These are phyloP conservation scores for Westerdykella sp. DNA, from an alignment of 2,329 filamentous ascomycete species.

Conservation along the genomic window DNA sequence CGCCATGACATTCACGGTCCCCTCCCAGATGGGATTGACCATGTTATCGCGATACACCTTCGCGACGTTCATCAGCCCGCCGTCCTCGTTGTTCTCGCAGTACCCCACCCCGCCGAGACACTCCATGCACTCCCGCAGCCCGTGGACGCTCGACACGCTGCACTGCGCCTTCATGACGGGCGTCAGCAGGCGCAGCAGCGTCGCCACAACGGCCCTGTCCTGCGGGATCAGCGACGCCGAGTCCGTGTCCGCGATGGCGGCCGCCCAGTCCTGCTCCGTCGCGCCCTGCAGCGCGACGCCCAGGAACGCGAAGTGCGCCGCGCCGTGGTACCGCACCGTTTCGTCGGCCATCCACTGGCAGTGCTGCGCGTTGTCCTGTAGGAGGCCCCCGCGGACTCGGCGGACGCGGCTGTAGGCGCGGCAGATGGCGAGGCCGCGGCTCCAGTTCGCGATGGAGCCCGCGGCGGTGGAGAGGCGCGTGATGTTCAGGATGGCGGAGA, in stretches of 20 bases:
- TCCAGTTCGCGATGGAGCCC: slow-evolving; percentile 48
- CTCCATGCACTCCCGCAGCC: slow-evolving; percentile 54
- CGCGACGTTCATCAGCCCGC: slow-evolving; percentile 55
- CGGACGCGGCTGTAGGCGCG: slow-evolving; percentile 55
- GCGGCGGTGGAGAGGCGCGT: slow-evolving; percentile 56
- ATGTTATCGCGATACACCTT: slow-evolving; percentile 59
- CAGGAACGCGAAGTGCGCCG: slow-evolving; percentile 53
- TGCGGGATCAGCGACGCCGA: slow-evolving; percentile 17
- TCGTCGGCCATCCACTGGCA: slow-evolving; percentile 53
- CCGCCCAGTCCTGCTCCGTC: slow-evolving; percentile 42
- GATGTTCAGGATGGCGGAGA: slow-evolving; percentile 62
- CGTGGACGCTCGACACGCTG: slow-evolving; percentile 38
- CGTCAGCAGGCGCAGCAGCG: slow-evolving; percentile 19
- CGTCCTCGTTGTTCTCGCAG: slow-evolving; percentile 55
- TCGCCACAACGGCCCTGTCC: slow-evolving; percentile 9
- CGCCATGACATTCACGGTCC: slow-evolving; percentile 65
- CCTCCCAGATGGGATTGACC: slow-evolving; percentile 65
- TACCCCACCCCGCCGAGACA: slow-evolving; percentile 62
- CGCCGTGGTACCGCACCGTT: slow-evolving; percentile 51
- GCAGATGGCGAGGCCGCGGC: slow-evolving; percentile 52
- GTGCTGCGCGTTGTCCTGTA: slow-evolving; percentile 52
- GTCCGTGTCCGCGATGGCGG: slow-evolving; percentile 17
- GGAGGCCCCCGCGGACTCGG: slow-evolving; percentile 43
- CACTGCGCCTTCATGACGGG: slow-evolving; percentile 23
- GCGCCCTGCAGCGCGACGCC: slow-evolving; percentile 51